Conservation (phyloP, 2,329 filamentous ascomycete genomes). For the Eutypa lata region DNA sequence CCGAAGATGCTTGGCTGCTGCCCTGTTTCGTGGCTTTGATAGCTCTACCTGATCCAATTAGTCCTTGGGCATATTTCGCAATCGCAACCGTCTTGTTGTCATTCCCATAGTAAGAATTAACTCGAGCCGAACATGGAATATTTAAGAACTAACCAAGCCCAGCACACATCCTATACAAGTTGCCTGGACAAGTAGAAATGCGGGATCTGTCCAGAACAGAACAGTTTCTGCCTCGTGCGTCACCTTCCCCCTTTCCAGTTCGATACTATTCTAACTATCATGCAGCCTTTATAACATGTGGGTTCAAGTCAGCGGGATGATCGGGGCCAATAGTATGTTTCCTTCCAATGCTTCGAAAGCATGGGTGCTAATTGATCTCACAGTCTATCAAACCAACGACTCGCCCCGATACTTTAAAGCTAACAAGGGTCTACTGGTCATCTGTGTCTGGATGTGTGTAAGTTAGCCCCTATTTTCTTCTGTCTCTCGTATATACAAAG, state of each 20-base stretch:
- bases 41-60: conserved; percentile 33
- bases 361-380: conserved; percentile 4
- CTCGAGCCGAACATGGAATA: neutral
- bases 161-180: conserved; percentile 54
- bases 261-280: conserved; percentile 24
- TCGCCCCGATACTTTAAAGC: conserved; percentile 35
- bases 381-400: conserved; percentile 34
- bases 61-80: conserved; percentile 46
- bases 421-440: conserved; percentile 33
- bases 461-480: conserved; percentile 14
- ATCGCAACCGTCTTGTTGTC: conserved; percentile 46
- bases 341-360: neutral
- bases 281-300: conserved; percentile 51
- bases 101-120: conserved; percentile 43
- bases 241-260: neutral
- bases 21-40: conserved; percentile 50
- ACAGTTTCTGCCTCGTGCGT: conserved; percentile 43
- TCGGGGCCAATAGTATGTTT: conserved; percentile 33
- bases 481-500: neutral
- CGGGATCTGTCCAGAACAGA: conserved; percentile 54
- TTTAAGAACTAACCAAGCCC: neutral
- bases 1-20: conserved; percentile 50
- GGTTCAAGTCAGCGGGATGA: conserved; percentile 37
- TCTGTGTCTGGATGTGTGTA: conserved; percentile 38
- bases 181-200: conserved; percentile 55